phyloP scores from a whole-genome alignment of 306 rosid genomes.

The Pyrus bretschneideri region DNA sequence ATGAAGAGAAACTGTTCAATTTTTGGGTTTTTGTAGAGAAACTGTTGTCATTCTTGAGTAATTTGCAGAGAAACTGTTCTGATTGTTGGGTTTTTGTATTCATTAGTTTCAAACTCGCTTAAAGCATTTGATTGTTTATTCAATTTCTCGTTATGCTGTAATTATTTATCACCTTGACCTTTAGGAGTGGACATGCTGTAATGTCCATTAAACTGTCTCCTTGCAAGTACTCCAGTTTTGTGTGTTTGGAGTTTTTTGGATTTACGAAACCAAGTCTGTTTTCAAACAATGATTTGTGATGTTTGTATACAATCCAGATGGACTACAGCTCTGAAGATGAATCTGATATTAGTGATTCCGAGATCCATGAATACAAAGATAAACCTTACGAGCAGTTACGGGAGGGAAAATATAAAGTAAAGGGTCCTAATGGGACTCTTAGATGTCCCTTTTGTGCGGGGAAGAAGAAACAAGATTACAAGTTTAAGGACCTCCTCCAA shows the following conservation, averaged over 20 bases:
- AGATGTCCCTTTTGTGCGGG: conserved; percentile 95
- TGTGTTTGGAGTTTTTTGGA: background rate
- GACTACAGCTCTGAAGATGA: conserved; percentile 80
- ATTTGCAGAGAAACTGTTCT: background rate
- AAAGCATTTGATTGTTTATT: background rate
- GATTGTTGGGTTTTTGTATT: background rate
- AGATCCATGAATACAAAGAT: conserved; percentile 62
- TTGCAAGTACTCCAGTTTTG: background rate
- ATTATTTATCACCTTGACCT: background rate
- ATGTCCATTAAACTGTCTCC: background rate
- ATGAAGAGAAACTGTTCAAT: too few species aligned
- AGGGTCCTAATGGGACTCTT: conserved; percentile 57
- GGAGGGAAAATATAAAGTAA: conserved; percentile 59
- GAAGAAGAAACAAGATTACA: conserved; percentile 90
- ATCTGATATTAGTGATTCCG: conserved; percentile 87
- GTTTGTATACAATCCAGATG: conserved; percentile 19
- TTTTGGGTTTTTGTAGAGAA: background rate
- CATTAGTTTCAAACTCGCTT: background rate
- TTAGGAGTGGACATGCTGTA: background rate
- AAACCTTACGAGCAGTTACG: conserved; percentile 65
- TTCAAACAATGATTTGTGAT: background rate
- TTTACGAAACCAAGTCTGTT: background rate
- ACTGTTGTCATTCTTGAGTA: background rate
- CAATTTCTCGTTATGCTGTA: background rate
- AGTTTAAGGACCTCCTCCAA: conserved; percentile 69